Evolutionary conservation across 768 basidiomycete genomes (phyloP).

Genomic region (Postia placenta): DNA sequence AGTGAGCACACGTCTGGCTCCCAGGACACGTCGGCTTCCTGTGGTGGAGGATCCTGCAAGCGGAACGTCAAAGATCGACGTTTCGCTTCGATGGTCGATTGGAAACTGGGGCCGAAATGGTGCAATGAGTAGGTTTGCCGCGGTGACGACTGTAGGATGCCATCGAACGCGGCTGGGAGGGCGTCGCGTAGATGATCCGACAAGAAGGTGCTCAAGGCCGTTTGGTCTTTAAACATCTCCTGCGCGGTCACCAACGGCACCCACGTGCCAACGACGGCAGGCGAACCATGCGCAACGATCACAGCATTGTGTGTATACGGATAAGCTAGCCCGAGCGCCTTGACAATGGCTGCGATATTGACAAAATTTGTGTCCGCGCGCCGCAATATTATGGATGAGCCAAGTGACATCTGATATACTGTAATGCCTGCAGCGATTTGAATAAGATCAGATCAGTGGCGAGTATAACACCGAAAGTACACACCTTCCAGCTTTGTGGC

Average conservation of each 20-base stretch:
- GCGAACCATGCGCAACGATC: constrained; percentile 45
- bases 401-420: constrained; percentile 66
- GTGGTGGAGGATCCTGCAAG: constrained; percentile 17
- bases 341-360: constrained; percentile 56
- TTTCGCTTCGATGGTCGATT: constrained; percentile 40
- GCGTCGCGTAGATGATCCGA: constrained; percentile 54
- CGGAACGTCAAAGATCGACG: constrained; percentile 21
- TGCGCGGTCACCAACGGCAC: constrained; percentile 57
- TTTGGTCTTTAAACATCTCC: constrained; percentile 43
- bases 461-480: constrained; percentile 17
- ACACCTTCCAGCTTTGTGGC: constrained; percentile 69
- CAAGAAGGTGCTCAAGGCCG: constrained; percentile 50
- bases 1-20: constrained; percentile 13
- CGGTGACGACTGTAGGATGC: constrained; percentile 31
- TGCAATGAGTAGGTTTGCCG: constrained; percentile 38
- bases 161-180: constrained; percentile 54
- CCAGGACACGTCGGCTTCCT: constrained; percentile 18
- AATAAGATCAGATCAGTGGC: constrained; percentile 4
- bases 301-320: constrained; percentile 39
- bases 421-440: constrained; percentile 47
- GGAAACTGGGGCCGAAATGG: constrained; percentile 63
- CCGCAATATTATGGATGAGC: constrained; percentile 50
- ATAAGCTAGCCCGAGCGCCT: constrained; percentile 35
- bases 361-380: constrained; percentile 79
- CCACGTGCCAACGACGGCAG: constrained; percentile 59